Evolutionary conservation across 2,329 filamentous ascomycete genomes (phyloP), one percentile per base, ranked within the genome.

Genomic region (Penicillium sp.): DNA sequence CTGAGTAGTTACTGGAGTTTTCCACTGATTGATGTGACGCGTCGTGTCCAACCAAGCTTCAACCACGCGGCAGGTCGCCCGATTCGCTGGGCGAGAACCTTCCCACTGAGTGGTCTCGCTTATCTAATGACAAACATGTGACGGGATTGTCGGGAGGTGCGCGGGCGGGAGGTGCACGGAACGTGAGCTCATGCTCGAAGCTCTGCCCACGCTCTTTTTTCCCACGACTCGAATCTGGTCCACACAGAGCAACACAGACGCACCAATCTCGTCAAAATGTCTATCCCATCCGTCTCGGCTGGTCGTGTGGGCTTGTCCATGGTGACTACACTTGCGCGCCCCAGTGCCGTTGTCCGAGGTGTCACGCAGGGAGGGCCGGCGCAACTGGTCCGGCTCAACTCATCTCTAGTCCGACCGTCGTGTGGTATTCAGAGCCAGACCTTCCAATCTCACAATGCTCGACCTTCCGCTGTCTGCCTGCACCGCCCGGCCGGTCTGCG

Each of bases 261-360:
- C 46, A 42, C 57, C 33, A 57, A 55, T 28, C 45, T 58, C 12
- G 51, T 66, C 43, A 60, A 50, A 49, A 59, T 61, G 48, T 64
- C 68, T n/a, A 42, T 68, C 46, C 69, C 66, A 33, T 62, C 63
- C 27, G 59, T 64, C 24, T 47, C 68, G 8, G 51, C 61, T 42
- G 51, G 61, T 41, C 62, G 63, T 18, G 25, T 68, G 28, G 55
- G 59, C 29, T 49, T 59, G 27, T 54, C 57, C 24, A 40, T 58
- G 37, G 40, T 65, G 29, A 52, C 46, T 45, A 55, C 62, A 4
- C 59, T 64, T 51, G 46, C 57, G 42, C 51, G 50, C 44, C 54
- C 43, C 48, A 52, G 45, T 51, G 52, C 48, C 24, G 4, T 55
- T 35, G 53, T 49, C 18, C 47, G 49, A 41, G 41, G 43, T 35